These are phyloP conservation scores for Arthroderma sp. DNA, from an alignment of 2,329 filamentous ascomycete genomes.

Conservation along the genomic window DNA sequence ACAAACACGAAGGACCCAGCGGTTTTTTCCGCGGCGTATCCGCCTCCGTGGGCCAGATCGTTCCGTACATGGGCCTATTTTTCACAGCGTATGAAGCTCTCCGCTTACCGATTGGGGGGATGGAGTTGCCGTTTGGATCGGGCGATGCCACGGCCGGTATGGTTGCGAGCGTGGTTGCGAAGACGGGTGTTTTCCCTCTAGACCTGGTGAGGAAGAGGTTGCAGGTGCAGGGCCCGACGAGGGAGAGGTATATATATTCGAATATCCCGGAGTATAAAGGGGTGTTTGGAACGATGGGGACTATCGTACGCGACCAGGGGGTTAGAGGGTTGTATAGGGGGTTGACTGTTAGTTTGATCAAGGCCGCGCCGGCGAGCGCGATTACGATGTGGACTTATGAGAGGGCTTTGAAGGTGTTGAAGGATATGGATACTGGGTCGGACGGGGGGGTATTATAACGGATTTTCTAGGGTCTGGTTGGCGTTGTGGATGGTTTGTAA, in stretches of 20 bases:
- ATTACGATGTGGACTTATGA: conserved; percentile 96
- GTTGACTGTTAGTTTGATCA: conserved; percentile 74
- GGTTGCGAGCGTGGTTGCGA: conserved; percentile 64
- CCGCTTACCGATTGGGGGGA: conserved; percentile 42
- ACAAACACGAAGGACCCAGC: conserved; percentile 54
- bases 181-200: conserved; percentile 83
- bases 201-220: conserved; percentile 86
- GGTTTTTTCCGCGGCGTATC: conserved; percentile 84
- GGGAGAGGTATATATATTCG: conserved; percentile 62
- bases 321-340: conserved; percentile 73
- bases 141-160: conserved; percentile 76
- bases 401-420: conserved; percentile 50
- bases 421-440: conserved; percentile 19
- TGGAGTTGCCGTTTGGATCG: conserved; percentile 55
- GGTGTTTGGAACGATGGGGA: conserved; percentile 50
- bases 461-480: no score
- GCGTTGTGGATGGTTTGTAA: no score
- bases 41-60: conserved; percentile 72
- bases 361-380: conserved; percentile 84
- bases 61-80: conserved; percentile 95
- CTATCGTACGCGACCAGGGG: conserved; percentile 62
- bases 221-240: conserved; percentile 86
- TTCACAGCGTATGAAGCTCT: conserved; percentile 79
- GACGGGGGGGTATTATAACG: no score
- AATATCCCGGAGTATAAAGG: conserved; percentile 77